Conservation (phyloP, 306 rosid species). For the Cucumis cinereus region DNA sequence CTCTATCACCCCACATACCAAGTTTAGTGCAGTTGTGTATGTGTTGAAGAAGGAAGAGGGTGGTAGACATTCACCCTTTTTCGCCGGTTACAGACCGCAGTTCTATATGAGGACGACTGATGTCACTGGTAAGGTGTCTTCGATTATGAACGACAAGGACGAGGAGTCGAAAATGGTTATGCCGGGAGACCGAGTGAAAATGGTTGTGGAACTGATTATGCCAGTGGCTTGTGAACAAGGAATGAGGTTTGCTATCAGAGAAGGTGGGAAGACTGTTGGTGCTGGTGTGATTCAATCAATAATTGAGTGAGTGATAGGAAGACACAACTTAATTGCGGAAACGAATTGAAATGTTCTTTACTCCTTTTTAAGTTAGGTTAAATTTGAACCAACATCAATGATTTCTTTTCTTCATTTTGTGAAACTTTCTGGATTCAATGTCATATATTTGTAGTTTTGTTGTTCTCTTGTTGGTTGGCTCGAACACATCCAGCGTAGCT, state of each 20-base stretch:
- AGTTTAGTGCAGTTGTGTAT: conserved; percentile 74
- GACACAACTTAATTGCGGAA: background rate
- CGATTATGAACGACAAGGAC: conserved; percentile 76
- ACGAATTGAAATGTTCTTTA: conserved; percentile 5
- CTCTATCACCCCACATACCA: conserved; percentile 69
- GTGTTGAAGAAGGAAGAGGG: conserved; percentile 90
- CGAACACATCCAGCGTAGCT: conserved; percentile 19
- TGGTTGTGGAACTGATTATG: conserved; percentile 65
- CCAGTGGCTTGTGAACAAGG: conserved; percentile 89
- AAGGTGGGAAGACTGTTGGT: conserved; percentile 89
- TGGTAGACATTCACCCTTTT: conserved; percentile 78
- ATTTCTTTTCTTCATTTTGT: conserved; percentile 20
- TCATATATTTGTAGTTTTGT: conserved; percentile 46
- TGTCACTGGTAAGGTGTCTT: conserved; percentile 60
- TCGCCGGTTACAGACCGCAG: conserved; percentile 67
- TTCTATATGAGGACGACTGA: conserved; percentile 93
- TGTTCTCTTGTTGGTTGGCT: conserved; percentile 15
- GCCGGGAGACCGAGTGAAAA: conserved; percentile 87
- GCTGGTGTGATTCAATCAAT: conserved; percentile 82
- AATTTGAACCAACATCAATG: conserved; percentile 18
- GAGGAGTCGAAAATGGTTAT: conserved; percentile 92
- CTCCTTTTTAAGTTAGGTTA: conserved; percentile 24
- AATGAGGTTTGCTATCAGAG: conserved; percentile 90
- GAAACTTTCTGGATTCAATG: conserved; percentile 32
- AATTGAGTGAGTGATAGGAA: conserved; percentile 33